Conservation (phyloP, 257 asterid genomes). For the Perilla frutescens region DNA sequence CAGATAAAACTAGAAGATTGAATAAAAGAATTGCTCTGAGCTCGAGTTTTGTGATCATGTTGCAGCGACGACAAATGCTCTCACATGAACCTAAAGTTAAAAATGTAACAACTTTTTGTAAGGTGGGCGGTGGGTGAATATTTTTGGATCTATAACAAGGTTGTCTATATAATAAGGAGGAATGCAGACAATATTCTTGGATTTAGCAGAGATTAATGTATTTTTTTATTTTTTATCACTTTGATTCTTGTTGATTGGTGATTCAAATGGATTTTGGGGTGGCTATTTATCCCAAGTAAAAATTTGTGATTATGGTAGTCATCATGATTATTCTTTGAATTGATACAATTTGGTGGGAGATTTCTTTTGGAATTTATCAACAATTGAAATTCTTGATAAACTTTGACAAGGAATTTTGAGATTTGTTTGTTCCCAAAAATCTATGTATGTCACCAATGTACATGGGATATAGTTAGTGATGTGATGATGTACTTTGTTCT, state of each 20-base stretch:
- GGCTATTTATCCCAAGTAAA: conserved; percentile 48
- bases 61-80: conserved; percentile 11
- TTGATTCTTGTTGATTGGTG: conserved; percentile 36
- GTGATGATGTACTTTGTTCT: conserved; percentile 22
- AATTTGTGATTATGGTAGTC: conserved; percentile 32
- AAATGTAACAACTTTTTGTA: conserved; percentile 20
- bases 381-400: conserved; percentile 23
- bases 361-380: conserved; percentile 4
- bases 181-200: conserved; percentile 57
- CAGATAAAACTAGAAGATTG: conserved; percentile 34
- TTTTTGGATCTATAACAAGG: conserved; percentile 53
- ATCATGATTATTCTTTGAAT: conserved; percentile 42
- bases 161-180: conserved; percentile 41
- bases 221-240: not conserved
- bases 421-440: conserved; percentile 45
- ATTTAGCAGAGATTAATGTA: conserved; percentile 37
- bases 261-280: conserved; percentile 35
- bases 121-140: conserved; percentile 38
- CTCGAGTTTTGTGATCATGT: conserved; percentile 36
- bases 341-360: conserved; percentile 18
- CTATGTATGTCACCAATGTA: conserved; percentile 31
- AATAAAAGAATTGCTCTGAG: conserved; percentile 38
- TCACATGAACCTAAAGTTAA: conserved; percentile 32
- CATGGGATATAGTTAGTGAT: conserved; percentile 30
- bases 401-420: conserved; percentile 39